These are phyloP conservation scores for Lavandula angustifolia DNA, from an alignment of 257 asterid genomes.

Conservation along the genomic window DNA sequence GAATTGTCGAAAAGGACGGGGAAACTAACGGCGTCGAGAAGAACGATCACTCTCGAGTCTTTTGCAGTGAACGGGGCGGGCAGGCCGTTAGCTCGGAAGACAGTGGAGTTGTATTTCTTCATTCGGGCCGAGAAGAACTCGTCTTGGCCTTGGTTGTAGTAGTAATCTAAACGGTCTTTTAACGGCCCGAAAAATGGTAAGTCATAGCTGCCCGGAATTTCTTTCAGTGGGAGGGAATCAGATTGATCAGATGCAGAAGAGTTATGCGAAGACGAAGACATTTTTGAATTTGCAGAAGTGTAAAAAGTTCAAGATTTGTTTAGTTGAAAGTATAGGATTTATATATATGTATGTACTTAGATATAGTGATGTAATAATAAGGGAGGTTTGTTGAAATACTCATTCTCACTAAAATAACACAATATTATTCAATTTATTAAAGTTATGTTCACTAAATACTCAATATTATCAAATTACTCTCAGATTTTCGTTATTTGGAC, in stretches of 20 bases:
- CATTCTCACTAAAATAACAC: too few relatives aligned
- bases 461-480: too few relatives aligned
- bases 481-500: too few relatives aligned
- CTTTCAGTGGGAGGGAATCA: constrained; percentile 36
- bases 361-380: too few relatives aligned
- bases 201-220: constrained; percentile 58
- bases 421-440: too few relatives aligned
- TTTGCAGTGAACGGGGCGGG: constrained; percentile 61
- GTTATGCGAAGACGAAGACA: constrained; percentile 6
- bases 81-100: constrained; percentile 49
- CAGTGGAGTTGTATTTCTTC: constrained; percentile 50
- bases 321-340: too few relatives aligned
- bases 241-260: not conserved
- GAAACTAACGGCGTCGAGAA: constrained; percentile 40
- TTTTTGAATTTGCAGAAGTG: not conserved
- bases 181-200: constrained; percentile 49
- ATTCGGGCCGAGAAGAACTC: constrained; percentile 48
- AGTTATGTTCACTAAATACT: too few relatives aligned
- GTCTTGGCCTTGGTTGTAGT: constrained; percentile 47
- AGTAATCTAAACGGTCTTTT: constrained; percentile 47
- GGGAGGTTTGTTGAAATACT: too few relatives aligned
- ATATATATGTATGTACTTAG: too few relatives aligned
- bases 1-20: constrained; percentile 22
- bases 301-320: too few relatives aligned
- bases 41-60: constrained; percentile 40